These are phyloP conservation scores for Talaromyces sp. DNA, from an alignment of 2,329 filamentous ascomycete species.

Conservation along the genomic window DNA sequence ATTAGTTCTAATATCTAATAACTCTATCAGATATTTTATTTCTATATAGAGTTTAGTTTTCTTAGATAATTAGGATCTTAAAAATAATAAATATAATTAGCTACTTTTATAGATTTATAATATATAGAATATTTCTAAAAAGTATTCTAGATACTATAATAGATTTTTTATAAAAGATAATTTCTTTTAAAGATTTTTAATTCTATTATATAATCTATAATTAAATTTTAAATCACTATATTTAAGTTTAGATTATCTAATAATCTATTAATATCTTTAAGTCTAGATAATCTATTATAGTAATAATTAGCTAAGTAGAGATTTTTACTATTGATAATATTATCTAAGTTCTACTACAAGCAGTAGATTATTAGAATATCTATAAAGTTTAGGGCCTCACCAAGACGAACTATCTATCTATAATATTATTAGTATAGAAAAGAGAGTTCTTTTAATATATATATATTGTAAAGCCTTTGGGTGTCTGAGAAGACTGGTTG, in stretches of 20 bases:
- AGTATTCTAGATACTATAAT: not conserved
- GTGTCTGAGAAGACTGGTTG: too few species aligned
- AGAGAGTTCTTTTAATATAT: too few species aligned
- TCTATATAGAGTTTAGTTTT: not conserved
- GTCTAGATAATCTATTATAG: not conserved
- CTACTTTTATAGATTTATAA: not conserved
- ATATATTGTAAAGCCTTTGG: too few species aligned
- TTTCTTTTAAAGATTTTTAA: conserved; percentile 1
- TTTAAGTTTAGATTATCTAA: conserved; percentile 3
- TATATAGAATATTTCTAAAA: not conserved
- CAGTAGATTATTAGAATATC: not conserved
- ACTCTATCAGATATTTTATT: not conserved
- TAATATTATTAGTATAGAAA: not conserved
- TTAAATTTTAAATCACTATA: not conserved
- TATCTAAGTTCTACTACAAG: not conserved
- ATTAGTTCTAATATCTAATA: not conserved
- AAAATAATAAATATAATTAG: not conserved
- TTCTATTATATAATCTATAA: not conserved
- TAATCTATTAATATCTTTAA: not conserved
- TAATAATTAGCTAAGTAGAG: not conserved
- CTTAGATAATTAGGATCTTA: not conserved
- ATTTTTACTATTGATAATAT: conserved; percentile 4
- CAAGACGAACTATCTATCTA: not conserved
- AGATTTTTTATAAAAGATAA: not conserved
- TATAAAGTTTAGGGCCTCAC: not conserved